Base-by-base conservation (phyloP, 78 protist genomes). In the Dictyostelium firmibasis region DNA sequence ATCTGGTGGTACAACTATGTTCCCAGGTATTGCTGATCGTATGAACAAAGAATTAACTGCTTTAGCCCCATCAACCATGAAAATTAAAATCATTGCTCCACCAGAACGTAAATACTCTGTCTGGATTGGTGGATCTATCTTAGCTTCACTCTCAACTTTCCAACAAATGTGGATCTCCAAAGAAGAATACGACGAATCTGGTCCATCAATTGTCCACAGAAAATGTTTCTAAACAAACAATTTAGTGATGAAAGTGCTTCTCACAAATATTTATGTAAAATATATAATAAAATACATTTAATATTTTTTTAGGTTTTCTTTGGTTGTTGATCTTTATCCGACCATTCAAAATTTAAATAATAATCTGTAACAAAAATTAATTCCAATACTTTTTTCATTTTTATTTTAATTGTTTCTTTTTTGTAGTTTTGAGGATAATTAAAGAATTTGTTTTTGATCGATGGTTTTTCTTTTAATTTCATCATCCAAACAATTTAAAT, bases 141-240 rank as follows among this genome's bases (percentile, higher is more conserved):
- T 98, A 16, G 96, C 98, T 50, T 91, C 98, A 74, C 96, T 96
- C 92, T 91, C 97, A 76, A 95, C 99, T 47, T 98, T 98, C 98
- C 98, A 98, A 76, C 98, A 97, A 92, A 97, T 97, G 98, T 98
- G 98, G 98, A 97, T 98, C 94, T 93, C 98, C 91, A 91, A 96
- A 85, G 97, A 91, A 69, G 98, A 98, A 96, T 98, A 97, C 29
- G 67, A 47, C 57, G 57, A 47, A 47, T 47, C 57, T 9, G 57
- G 57, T 47, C 57, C 57, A 47, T 47, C 57, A 47, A 47, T 47
- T 47, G 57, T 47, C 57, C 57, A 47, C 57, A 47, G 57, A 47
- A 47, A 47, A 47, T 47, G 57, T 47, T 47, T 47, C 57, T 47
- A 47, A 47, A 47, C 57, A 47, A 47, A 47, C 57, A 47, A n/a